Evolutionary conservation across 345 rosid genomes (phyloP), one percentile per base, ranked within the genome.

Genomic region (Zanthoxylum bungeanum): DNA sequence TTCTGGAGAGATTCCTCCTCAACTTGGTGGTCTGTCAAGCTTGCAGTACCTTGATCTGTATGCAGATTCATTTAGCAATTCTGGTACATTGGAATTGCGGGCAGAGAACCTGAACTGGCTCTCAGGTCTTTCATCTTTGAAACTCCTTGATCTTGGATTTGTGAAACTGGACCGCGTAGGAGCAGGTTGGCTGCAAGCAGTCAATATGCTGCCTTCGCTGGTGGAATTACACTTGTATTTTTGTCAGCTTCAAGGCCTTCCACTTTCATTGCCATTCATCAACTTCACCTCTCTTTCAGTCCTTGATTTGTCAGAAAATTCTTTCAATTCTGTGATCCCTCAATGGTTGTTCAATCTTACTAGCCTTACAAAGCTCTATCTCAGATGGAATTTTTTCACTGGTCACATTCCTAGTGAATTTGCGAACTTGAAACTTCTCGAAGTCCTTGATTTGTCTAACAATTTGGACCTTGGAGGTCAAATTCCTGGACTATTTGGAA

Each of bases 261-360:
- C 88, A 37, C 34, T 6, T 67, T 78, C 82, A 1, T 39, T 80
- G 42, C 74, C 78, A 0, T 68, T 78, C n/a, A 16, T 79, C 8
- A 81, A 79, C 60, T 77, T 89, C 56, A 85, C 83, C n/a, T 77
- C 78, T 9, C 85, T 89, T 57, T 74, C 68, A 62, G 80, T 85
- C 74, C 88, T 89, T 76, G 88, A 85, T 74, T 52, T 87, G 57
- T 84, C 86, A 6, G 83, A 78, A 49, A 84, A 81, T 75, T 79
- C 82, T 64, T 84, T 87, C 56, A 85, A 52, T 70, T 71, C 88
- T 19, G 42, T 64, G 0, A 59, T 87, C 7, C 88, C 90, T 37
- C 60, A 19, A 3, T 87, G 88, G 89, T 57, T 85, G 27, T 89
- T 79, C 75, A 81, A 79, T 68, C 86, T 85, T 72, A 84, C 88